phyloP scores from a whole-genome alignment of 192 early-diverging fungal genomes.

The Backusella australiensis region DNA sequence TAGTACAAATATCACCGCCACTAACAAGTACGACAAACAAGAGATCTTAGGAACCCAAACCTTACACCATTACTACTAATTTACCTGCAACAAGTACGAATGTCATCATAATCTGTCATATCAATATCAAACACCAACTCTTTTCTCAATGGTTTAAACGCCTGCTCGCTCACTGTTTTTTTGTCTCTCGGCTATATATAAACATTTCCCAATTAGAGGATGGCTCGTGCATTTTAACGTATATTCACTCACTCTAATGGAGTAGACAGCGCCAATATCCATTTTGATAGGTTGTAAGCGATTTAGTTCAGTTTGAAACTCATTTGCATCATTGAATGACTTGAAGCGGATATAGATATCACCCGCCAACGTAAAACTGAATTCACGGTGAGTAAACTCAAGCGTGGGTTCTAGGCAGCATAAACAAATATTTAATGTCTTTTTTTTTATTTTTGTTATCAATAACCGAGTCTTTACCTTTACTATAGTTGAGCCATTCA shows the following conservation, averaged over 20 bases:
- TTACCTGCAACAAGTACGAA: slow-evolving; percentile 90
- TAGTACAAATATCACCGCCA: slow-evolving; percentile 81
- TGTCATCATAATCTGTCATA: slow-evolving; percentile 98
- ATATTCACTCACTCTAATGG: slow-evolving; percentile 48
- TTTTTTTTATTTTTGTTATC: neutral
- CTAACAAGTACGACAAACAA: slow-evolving; percentile 18
- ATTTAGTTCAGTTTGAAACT: slow-evolving; percentile 73
- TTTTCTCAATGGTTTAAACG: slow-evolving; percentile 76
- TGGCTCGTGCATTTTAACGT: too few relatives aligned
- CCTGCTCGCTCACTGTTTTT: slow-evolving; percentile 66
- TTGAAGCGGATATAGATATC: slow-evolving; percentile 90
- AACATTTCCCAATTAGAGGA: neutral
- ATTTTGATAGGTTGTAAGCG: slow-evolving; percentile 87
- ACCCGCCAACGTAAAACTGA: slow-evolving; percentile 80
- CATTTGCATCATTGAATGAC: slow-evolving; percentile 71
- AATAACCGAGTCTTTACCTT: slow-evolving; percentile 35
- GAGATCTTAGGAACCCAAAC: neutral
- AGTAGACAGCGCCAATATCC: slow-evolving; percentile 97
- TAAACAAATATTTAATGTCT: neutral
- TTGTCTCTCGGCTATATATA: slow-evolving; percentile 74
- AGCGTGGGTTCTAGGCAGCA: slow-evolving; percentile 51
- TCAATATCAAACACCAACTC: slow-evolving; percentile 99
- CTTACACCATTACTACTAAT: neutral
- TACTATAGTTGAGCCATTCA: slow-evolving; percentile 84
- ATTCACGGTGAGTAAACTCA: slow-evolving; percentile 85